phyloP scores from a whole-genome alignment of 202 grass and related monocot genomes.

The Sporobolus alterniflorus region DNA sequence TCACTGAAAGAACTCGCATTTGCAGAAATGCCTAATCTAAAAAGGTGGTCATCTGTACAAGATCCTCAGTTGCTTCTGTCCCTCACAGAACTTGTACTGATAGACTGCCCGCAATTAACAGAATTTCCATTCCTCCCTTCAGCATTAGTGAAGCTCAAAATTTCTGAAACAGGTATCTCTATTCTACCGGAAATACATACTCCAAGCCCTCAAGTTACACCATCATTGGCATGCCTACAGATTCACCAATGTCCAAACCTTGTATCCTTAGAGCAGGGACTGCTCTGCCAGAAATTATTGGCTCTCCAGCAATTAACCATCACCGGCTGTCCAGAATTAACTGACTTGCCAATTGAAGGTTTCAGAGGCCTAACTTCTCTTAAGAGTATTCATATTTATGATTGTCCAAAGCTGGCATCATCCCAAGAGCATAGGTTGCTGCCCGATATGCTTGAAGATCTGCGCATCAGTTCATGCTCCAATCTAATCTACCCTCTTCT shows the following conservation, averaged over 20 bases:
- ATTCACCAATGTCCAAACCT: slow-evolving; percentile 64
- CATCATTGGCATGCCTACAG: slow-evolving; percentile 54
- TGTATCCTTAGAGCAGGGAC: slow-evolving; percentile 59
- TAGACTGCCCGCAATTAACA: slow-evolving; percentile 54
- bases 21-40: slow-evolving; percentile 59
- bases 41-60: slow-evolving; percentile 47
- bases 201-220: slow-evolving; percentile 32
- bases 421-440: slow-evolving; percentile 39
- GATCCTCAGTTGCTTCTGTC: slow-evolving; percentile 47
- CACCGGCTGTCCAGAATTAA: slow-evolving; percentile 49
- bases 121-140: slow-evolving; percentile 56
- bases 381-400: slow-evolving; percentile 66
- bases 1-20: slow-evolving; percentile 60
- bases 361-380: slow-evolving; percentile 57
- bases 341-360: slow-evolving; percentile 46
- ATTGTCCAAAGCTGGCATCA: slow-evolving; percentile 55
- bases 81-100: slow-evolving; percentile 62
- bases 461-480: slow-evolving; percentile 58
- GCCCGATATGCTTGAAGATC: slow-evolving; percentile 56
- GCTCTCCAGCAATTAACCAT: slow-evolving; percentile 58
- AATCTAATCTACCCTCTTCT: slow-evolving; percentile 56
- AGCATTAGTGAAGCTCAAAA: slow-evolving; percentile 53
- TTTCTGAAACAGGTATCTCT: slow-evolving; percentile 59
- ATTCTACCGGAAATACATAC: slow-evolving; percentile 58
- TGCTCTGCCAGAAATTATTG: slow-evolving; percentile 52